These are phyloP conservation scores for Bassia scoparia DNA, from an alignment of 148 eudicot genomes.

Conservation along the genomic window DNA sequence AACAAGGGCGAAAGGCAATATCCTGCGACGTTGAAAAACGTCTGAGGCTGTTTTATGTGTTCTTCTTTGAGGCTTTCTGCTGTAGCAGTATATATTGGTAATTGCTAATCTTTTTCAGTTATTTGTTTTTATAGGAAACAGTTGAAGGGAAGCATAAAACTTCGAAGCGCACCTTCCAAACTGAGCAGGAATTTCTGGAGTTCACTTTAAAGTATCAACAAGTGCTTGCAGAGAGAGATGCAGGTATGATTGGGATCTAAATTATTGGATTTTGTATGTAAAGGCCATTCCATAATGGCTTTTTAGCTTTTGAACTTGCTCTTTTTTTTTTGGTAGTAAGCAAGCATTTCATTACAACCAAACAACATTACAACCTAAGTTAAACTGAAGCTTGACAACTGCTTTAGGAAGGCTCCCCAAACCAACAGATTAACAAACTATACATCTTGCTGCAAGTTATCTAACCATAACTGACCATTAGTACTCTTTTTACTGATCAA, in stretches of 20 bases:
- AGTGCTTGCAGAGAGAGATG: constrained; percentile 82
- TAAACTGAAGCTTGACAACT: too few species aligned
- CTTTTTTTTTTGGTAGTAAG: too few species aligned
- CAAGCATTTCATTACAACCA: too few species aligned
- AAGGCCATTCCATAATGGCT: background rate
- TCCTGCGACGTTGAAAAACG: background rate
- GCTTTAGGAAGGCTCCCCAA: too few species aligned
- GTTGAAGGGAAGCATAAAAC: constrained; percentile 75
- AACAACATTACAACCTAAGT: too few species aligned
- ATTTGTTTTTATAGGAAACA: constrained; percentile 49
- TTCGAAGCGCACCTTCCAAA: constrained; percentile 65
- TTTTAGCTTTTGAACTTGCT: background rate
- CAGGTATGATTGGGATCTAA: constrained; percentile 43
- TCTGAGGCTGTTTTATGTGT: background rate
- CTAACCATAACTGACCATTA: too few species aligned
- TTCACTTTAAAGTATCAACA: constrained; percentile 86
- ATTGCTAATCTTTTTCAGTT: background rate
- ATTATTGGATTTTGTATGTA: background rate
- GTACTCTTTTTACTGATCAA: too few species aligned
- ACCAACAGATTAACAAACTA: too few species aligned
- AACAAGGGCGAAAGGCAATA: background rate
- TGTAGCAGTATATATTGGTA: background rate
- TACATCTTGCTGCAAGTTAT: too few species aligned
- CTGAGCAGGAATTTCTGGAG: constrained; percentile 91
- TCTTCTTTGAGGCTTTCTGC: background rate